phyloP scores from a whole-genome alignment of 352 stramenopile genomes.

The Halophytophthora polymorphica region DNA sequence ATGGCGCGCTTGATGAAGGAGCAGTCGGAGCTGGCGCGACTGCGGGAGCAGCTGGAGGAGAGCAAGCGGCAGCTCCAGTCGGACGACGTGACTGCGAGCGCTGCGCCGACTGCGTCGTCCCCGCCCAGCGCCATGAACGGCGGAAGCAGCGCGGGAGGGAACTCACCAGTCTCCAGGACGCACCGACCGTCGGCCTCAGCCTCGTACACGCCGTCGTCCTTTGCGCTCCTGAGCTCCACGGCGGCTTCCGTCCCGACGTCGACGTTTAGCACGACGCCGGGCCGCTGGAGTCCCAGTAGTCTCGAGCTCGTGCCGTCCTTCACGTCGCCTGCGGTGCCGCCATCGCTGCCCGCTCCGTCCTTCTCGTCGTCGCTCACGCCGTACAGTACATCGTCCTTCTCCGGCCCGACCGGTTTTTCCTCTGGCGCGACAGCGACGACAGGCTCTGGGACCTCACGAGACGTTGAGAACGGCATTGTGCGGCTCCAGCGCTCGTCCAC shows the following conservation, averaged over 20 bases:
- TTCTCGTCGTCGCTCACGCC: conserved; percentile 29
- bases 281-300: conserved; percentile 25
- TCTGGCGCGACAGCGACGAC: conserved; percentile 2
- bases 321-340: conserved; percentile 11
- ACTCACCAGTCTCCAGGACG: conserved; percentile 23
- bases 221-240: conserved; percentile 15
- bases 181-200: conserved; percentile 8
- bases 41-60: conserved; percentile 65
- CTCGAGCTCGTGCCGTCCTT: conserved; percentile 34
- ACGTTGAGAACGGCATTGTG: conserved; percentile 65
- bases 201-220: conserved; percentile 23
- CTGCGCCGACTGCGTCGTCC: conserved; percentile 1
- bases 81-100: conserved; percentile 13
- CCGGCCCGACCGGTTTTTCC: conserved; percentile 5
- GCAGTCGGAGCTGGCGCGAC: conserved; percentile 56
- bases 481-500: conserved; percentile 73
- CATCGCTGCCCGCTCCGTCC: conserved; percentile 14
- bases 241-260: conserved; percentile 5
- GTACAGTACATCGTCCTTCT: conserved; percentile 22
- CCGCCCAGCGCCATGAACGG: conserved; percentile 10
- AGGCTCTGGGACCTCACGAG: conserved; percentile 17
- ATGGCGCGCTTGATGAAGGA: conserved; percentile 68
- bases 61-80: conserved; percentile 59
- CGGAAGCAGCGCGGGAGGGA: conserved; percentile 1
- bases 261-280: conserved; percentile 9